Evolutionary conservation across 2,329 filamentous ascomycete species (phyloP).

Genomic region (Colletotrichum karsti): DNA sequence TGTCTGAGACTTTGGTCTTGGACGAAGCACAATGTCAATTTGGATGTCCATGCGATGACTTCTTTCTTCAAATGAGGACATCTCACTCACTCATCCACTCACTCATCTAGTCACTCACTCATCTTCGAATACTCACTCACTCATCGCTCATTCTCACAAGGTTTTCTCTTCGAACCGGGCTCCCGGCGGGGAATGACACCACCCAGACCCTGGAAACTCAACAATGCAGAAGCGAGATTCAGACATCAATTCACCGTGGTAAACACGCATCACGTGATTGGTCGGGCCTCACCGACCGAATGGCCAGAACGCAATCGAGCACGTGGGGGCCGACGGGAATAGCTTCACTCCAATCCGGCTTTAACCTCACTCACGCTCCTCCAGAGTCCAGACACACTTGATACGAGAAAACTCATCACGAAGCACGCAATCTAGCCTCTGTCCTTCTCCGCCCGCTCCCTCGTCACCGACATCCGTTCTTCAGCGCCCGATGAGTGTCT

Average conservation of each 20-base stretch:
- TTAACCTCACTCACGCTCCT: not conserved
- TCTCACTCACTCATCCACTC: too few species aligned
- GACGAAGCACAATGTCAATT: not conserved
- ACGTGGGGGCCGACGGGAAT: not conserved
- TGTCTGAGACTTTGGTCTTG: not conserved
- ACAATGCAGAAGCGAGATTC: not conserved
- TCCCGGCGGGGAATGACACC: conserved; percentile 10
- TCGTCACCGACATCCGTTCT: not conserved
- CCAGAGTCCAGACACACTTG: too few species aligned
- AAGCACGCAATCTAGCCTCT: not conserved
- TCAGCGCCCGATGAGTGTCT: not conserved
- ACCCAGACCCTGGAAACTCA: conserved; percentile 4
- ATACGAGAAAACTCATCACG: too few species aligned
- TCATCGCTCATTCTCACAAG: too few species aligned
- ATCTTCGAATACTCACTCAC: too few species aligned
- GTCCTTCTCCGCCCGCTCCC: not conserved
- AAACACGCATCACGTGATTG: not conserved
- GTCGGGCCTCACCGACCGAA: not conserved
- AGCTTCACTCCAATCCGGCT: not conserved
- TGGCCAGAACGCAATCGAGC: not conserved
- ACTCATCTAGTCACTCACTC: too few species aligned
- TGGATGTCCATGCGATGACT: too few species aligned
- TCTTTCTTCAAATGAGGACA: too few species aligned
- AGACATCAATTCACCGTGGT: too few species aligned
- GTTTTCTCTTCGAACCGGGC: not conserved